phyloP scores from a whole-genome alignment of 306 rosid genomes.

The Inga leiocalycina region DNA sequence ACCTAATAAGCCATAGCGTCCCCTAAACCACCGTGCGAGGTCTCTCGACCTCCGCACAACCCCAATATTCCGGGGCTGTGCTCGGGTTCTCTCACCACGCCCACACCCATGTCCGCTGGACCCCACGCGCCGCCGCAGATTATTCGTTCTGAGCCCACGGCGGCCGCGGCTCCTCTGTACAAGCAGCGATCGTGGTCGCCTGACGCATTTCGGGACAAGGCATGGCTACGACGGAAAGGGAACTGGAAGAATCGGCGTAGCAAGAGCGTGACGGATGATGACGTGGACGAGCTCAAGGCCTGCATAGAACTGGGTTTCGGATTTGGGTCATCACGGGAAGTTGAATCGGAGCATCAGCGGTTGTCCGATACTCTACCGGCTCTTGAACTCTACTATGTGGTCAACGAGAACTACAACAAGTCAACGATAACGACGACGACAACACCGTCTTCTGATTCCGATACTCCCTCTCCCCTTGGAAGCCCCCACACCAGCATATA shows the following conservation, averaged over 20 bases:
- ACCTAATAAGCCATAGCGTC: conserved; percentile 51
- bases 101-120: conserved; percentile 37
- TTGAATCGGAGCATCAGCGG: conserved; percentile 52
- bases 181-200: conserved; percentile 97
- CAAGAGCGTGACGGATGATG: conserved; percentile 92
- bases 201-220: conserved; percentile 77
- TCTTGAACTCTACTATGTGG: conserved; percentile 78
- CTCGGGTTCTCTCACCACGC: not conserved
- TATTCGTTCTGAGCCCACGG: too few species aligned
- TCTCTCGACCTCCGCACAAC: conserved; percentile 81
- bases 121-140: conserved; percentile 14
- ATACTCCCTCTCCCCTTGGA: conserved; percentile 57
- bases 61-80: conserved; percentile 49
- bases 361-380: conserved; percentile 86
- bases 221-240: conserved; percentile 83
- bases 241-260: conserved; percentile 68
- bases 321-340: conserved; percentile 64
- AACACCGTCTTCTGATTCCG: conserved; percentile 62
- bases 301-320: conserved; percentile 94
- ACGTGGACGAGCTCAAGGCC: conserved; percentile 88
- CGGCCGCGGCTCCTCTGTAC: conserved; percentile 46
- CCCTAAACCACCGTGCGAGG: conserved; percentile 67
- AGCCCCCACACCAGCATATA: conserved; percentile 67
- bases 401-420: conserved; percentile 65
- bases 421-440: conserved; percentile 31